A percentile compares a stretch with the other conserved stretches of the same genome.
Conservation (phyloP, 345 rosid species). For the Eucalyptus erythrocorys region DNA sequence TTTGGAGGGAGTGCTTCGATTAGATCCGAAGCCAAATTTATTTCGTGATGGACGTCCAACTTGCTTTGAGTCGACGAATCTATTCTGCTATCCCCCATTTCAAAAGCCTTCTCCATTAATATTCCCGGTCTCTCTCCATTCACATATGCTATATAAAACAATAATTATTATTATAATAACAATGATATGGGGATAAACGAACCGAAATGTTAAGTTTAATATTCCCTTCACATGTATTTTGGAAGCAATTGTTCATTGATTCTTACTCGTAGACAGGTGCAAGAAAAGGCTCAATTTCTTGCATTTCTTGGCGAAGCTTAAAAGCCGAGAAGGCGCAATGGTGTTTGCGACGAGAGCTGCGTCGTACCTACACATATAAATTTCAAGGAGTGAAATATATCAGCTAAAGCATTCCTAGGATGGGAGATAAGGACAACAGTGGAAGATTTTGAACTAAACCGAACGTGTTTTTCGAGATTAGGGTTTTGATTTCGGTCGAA, state of each 20-base stretch:
- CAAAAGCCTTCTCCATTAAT: neutral
- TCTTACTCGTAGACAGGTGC: conserved; percentile 9
- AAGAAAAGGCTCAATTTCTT: conserved; percentile 12
- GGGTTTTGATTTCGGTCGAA: neutral
- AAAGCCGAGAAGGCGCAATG: neutral
- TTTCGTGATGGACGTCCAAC: conserved; percentile 12
- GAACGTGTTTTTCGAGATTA: neutral
- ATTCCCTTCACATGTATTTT: neutral
- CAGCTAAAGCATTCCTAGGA: neutral
- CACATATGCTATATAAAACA: neutral
- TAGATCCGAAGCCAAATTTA: conserved; percentile 13
- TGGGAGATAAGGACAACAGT: neutral
- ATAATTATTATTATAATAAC: neutral
- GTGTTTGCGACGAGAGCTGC: conserved; percentile 1
- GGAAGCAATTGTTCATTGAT: neutral
- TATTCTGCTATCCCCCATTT: neutral
- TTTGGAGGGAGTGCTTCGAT: neutral
- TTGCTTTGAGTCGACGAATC: neutral
- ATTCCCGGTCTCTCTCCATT: neutral
- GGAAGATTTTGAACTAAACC: neutral
- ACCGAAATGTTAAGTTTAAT: neutral
- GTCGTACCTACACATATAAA: conserved; percentile 5
- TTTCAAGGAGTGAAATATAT: neutral
- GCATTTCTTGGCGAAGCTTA: conserved; percentile 5
- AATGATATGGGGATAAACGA: neutral